A percentile compares a stretch with the other conserved stretches of the same genome.
phyloP scores from a whole-genome alignment of 2,329 filamentous ascomycete genomes.

The Aureobasidium leucospermi region DNA sequence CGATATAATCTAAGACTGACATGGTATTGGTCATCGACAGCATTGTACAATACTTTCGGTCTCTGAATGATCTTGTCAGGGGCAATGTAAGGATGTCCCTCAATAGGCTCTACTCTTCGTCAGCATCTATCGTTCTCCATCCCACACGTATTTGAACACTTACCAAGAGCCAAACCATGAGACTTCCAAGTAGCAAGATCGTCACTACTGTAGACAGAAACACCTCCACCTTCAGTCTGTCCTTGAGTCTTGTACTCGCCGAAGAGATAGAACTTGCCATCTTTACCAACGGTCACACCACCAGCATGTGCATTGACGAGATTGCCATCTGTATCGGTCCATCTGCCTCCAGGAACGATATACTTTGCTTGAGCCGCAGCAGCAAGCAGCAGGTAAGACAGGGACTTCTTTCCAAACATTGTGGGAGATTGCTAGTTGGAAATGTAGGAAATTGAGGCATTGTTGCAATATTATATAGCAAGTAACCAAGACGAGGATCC shows the following conservation, averaged over 20 bases:
- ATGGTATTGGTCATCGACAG: constrained; percentile 49
- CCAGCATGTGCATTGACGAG: constrained; percentile 57
- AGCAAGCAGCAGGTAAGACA: constrained; percentile 19
- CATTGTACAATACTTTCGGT: constrained; percentile 55
- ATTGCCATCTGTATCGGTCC: constrained; percentile 54
- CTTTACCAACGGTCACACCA: constrained; percentile 42
- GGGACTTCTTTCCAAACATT: neutral
- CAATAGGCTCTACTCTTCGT: constrained; percentile 37
- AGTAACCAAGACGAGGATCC: neutral
- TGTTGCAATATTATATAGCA: neutral
- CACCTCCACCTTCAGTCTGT: constrained; percentile 52
- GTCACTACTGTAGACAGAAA: constrained; percentile 54
- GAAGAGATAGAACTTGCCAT: constrained; percentile 32
- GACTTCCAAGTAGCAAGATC: constrained; percentile 54
- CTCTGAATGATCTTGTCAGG: constrained; percentile 53
- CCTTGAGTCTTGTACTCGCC: constrained; percentile 55
- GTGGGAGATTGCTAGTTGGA: neutral
- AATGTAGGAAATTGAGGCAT: neutral
- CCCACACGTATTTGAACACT: too few relatives aligned
- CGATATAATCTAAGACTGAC: constrained; percentile 25
- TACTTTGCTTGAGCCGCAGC: constrained; percentile 37
- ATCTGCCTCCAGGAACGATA: constrained; percentile 55
- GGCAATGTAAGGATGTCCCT: constrained; percentile 49
- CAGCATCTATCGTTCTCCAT: neutral
- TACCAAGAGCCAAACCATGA: constrained; percentile 47